These are phyloP conservation scores for Vigna mungo DNA, from an alignment of 306 rosid species.

Conservation along the genomic window DNA sequence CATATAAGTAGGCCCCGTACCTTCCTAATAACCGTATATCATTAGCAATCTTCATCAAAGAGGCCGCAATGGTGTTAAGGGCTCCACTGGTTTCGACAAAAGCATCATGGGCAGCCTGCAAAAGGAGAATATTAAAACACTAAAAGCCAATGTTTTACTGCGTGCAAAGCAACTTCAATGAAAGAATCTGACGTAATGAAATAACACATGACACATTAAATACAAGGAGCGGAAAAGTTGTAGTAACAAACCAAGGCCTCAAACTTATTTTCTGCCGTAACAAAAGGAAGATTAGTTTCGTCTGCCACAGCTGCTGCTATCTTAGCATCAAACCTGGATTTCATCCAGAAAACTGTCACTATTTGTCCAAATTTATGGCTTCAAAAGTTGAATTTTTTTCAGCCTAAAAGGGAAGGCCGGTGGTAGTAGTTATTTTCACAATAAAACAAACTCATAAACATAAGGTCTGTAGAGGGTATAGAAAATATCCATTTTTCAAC, in stretches of 20 bases:
- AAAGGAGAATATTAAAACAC: conserved; percentile 42
- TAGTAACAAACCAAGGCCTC: conserved; percentile 92
- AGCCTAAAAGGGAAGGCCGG: conserved; percentile 8
- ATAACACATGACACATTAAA: conserved; percentile 18
- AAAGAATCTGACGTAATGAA: conserved; percentile 33
- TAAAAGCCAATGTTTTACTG: conserved; percentile 33
- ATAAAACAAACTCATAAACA: conserved; percentile 19
- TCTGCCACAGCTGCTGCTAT: conserved; percentile 95
- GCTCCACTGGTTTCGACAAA: conserved; percentile 95
- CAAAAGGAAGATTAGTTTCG: conserved; percentile 86
- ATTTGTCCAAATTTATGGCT: conserved; percentile 30
- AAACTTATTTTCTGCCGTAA: conserved; percentile 96
- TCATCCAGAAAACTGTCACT: conserved; percentile 36
- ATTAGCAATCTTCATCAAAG: conserved; percentile 94
- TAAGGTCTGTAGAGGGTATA: neutral
- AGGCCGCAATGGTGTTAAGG: conserved; percentile 84
- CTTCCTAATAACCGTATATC: conserved; percentile 96
- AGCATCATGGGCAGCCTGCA: conserved; percentile 99
- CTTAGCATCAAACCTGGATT: conserved; percentile 85
- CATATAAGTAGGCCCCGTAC: conserved; percentile 52
- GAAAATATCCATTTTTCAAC: conserved; percentile 23
- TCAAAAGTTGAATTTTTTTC: conserved; percentile 15
- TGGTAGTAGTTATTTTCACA: neutral
- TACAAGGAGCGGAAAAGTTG: conserved; percentile 26
- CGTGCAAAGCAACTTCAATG: conserved; percentile 29